Evolutionary conservation across 192 early-diverging fungal species (phyloP), one percentile per base, ranked within the genome.

Genomic region (Entomortierella lignicola): DNA sequence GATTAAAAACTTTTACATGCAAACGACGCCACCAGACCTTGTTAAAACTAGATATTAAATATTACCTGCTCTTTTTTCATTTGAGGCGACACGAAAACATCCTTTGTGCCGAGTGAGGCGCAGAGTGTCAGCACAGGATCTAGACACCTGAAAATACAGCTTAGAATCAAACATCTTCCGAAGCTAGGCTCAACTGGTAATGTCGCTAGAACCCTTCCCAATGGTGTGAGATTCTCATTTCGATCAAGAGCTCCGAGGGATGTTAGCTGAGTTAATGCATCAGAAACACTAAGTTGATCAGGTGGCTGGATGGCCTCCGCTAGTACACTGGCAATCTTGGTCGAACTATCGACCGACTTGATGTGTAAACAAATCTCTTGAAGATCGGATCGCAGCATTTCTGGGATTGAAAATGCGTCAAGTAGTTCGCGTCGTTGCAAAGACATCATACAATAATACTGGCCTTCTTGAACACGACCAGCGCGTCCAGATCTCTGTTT

Each of bases 161-260:
- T 90, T 27, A 88, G 53, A 8, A 93, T 68, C 29, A 93, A 73
- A 63, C 91, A 86, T 44, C 91, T 87, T n/a, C 89, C 89, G 34
- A 93, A 86, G 75, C 89, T 90, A 4, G 91, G 91, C 56, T 93
- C 91, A 13, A 91, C 82, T 8, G 91, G 91, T 32, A 93, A 74
- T 0, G 85, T 81, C 11, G 82, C 64, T 25, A 93, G 65, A n/a
- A 88, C 82, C 29, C 85, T 81, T 21, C 91, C 91, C n/a, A 93
- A 66, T 1, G 90, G 77, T 0, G 91, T 93, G 34, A 93, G 59
- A 12, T 83, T 63, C 59, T 92, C 90, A 32, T 80, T 53, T 51
- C 63, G 52, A 44, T 85, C 81, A 44, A 84, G 48, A 7, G 83
- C 83, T 25, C 77, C 81, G 7, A 85, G 42, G 1, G 83, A 81